These are phyloP conservation scores for Pleurotus cornucopiae DNA, from an alignment of 768 basidiomycete genomes.

Conservation along the genomic window DNA sequence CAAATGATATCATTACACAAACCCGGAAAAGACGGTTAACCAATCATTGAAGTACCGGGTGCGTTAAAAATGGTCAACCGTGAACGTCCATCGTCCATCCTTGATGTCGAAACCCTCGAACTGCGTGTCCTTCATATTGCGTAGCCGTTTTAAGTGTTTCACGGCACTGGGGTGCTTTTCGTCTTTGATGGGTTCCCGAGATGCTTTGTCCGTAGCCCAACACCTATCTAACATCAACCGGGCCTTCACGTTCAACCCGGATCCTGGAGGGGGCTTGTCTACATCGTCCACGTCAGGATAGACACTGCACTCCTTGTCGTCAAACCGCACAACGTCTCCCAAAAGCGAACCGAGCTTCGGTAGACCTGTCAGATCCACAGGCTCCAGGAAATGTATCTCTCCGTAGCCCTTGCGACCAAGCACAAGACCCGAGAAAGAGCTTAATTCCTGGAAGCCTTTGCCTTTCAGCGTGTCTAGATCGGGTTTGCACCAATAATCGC, in stretches of 20 bases:
- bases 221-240: slow-evolving; percentile 72
- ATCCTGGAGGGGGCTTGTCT: slow-evolving; percentile 78
- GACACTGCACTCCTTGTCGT: slow-evolving; percentile 88
- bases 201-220: slow-evolving; percentile 90
- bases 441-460: slow-evolving; percentile 68
- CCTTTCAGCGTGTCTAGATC: slow-evolving; percentile 68
- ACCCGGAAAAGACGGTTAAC: slow-evolving; percentile 3
- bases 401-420: slow-evolving; percentile 94
- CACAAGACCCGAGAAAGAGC: slow-evolving; percentile 68
- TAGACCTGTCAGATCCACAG: slow-evolving; percentile 82
- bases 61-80: slow-evolving; percentile 86
- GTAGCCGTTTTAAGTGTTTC: slow-evolving; percentile 76
- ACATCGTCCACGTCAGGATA: slow-evolving; percentile 88
- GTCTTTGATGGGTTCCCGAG: slow-evolving; percentile 86
- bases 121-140: slow-evolving; percentile 79
- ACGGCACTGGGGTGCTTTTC: slow-evolving; percentile 60
- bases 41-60: background rate
- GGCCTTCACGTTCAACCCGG: slow-evolving; percentile 88
- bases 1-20: slow-evolving; percentile 8
- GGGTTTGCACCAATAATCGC: slow-evolving; percentile 91
- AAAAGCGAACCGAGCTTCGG: slow-evolving; percentile 75
- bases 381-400: slow-evolving; percentile 78
- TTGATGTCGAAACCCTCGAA: slow-evolving; percentile 78
- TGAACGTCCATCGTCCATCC: slow-evolving; percentile 91
- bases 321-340: slow-evolving; percentile 85